Conservation (phyloP, 306 rosid species). For the Cucumis cinereus region DNA sequence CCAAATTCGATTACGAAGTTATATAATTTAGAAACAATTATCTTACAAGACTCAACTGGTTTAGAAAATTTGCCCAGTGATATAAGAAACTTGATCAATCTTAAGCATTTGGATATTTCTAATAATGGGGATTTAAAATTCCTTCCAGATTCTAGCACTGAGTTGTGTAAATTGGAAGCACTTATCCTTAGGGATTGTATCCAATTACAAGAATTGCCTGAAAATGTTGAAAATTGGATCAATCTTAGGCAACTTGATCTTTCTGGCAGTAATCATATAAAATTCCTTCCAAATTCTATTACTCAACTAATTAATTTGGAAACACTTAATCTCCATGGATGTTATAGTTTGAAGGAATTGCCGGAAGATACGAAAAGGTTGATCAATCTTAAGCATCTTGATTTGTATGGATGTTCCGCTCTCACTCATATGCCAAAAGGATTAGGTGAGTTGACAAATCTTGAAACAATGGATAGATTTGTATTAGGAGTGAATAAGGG, state of each 20-base stretch:
- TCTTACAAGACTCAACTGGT: rapidly evolving
- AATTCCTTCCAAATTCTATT: neutral
- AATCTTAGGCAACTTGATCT: neutral
- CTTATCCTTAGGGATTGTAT: rapidly evolving
- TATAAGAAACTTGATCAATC: no score
- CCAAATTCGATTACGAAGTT: neutral
- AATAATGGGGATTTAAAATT: no score
- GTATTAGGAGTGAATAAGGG: neutral
- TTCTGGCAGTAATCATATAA: rapidly evolving
- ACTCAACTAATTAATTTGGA: neutral
- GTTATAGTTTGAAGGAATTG: neutral
- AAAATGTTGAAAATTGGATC: neutral
- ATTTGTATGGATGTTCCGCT: rapidly evolving
- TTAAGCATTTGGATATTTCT: no score
- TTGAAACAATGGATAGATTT: neutral
- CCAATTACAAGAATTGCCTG: neutral
- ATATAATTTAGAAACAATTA: neutral
- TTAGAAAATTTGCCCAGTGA: no score
- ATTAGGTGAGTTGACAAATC: neutral
- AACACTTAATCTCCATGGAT: rapidly evolving
- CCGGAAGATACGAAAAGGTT: neutral
- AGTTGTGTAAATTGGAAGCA: neutral
- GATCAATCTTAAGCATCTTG: neutral
- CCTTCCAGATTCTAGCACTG: neutral
- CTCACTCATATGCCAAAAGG: neutral